Base-by-base conservation (phyloP, 495 filamentous ascomycete species). In the Hypoxylon subgilvum region DNA sequence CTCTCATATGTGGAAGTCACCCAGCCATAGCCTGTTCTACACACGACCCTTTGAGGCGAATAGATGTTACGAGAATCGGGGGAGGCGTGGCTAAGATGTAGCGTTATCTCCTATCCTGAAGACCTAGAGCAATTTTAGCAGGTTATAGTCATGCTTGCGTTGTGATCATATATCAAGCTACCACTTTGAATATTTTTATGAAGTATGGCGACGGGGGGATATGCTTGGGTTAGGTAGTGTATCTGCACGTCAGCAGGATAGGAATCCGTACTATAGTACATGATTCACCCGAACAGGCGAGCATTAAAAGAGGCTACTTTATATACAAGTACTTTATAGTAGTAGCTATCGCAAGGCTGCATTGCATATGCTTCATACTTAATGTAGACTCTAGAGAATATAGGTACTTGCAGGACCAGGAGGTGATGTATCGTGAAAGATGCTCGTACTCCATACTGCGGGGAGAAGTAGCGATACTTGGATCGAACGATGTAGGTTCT, bases 391-490 rank as follows among this genome's bases (percentile, higher is more conserved):
- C 46, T 42, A 19, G 40, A 49, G 21, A 42, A 53, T 50, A 57
- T 63, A 63, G 60, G 60, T 63, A 63, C 60, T 48, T 63, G 60
- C 60, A 53, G 60, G 60, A 63, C 60, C 44, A 25, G 30, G 48
- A 53, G 23, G 2, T 58, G 42, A 63, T 57, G 60, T 57, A 63
- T 63, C 60, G 53, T 54, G 60, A 63, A 19, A 13, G 42, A 38
- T 49, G 52, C 6, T 43, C 58, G 60, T 63, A 63, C 60, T 53
- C 46, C 53, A 30, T 63, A 63, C 60, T 52, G 60, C 53, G 53
- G 60, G 60, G 60, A 53, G 53, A 63, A 53, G 60, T 63, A 63
- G 53, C 52, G 22, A 58, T 63, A 63, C 52, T 53, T 57, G 35
- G 30, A 57, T 47, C 52, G 34, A 57, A 48, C 42, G 18, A 43